Conservation (phyloP, 2,329 filamentous ascomycete species). For the Plenodomus biglobosus region DNA sequence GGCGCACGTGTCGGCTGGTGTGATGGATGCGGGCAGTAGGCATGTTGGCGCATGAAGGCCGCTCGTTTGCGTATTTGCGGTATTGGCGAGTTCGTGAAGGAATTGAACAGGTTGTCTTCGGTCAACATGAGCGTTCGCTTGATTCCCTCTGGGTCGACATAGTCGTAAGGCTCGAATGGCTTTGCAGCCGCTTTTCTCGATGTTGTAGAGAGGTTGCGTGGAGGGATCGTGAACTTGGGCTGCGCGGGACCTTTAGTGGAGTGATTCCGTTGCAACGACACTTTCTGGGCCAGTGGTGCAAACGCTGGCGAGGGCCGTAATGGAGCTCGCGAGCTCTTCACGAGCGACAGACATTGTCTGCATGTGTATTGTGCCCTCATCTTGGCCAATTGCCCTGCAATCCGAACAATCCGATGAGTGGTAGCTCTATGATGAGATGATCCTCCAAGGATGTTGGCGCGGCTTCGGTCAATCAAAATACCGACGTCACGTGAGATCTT, state of each 20-base stretch:
- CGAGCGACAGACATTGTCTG: constrained; percentile 41
- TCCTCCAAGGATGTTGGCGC: constrained; percentile 16
- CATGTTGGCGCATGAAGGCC: constrained; percentile 88
- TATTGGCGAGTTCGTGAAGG: constrained; percentile 84
- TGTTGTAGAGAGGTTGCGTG: constrained; percentile 37
- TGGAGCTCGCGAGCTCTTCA: constrained; percentile 36
- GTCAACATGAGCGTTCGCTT: constrained; percentile 54
- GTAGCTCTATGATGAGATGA: constrained; percentile 14
- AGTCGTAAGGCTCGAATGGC: constrained; percentile 40
- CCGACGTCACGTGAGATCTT: constrained; percentile 8
- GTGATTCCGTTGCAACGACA: constrained; percentile 31
- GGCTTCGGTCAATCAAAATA: constrained; percentile 12
- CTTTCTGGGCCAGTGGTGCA: constrained; percentile 27
- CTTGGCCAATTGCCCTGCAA: constrained; percentile 19
- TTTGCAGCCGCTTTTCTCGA: constrained; percentile 26
- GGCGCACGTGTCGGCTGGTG: constrained; percentile 75
- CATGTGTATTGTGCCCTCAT: constrained; percentile 48
- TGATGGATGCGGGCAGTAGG: constrained; percentile 87
- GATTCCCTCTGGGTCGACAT: constrained; percentile 39
- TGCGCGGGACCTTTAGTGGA: constrained; percentile 35
- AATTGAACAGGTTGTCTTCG: constrained; percentile 87
- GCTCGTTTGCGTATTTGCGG: constrained; percentile 85
- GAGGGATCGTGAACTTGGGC: constrained; percentile 28
- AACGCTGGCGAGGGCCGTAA: constrained; percentile 26
- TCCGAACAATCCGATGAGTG: neutral